Evolutionary conservation across 441 rosid genomes (phyloP).

Genomic region (Kokia cookei): DNA sequence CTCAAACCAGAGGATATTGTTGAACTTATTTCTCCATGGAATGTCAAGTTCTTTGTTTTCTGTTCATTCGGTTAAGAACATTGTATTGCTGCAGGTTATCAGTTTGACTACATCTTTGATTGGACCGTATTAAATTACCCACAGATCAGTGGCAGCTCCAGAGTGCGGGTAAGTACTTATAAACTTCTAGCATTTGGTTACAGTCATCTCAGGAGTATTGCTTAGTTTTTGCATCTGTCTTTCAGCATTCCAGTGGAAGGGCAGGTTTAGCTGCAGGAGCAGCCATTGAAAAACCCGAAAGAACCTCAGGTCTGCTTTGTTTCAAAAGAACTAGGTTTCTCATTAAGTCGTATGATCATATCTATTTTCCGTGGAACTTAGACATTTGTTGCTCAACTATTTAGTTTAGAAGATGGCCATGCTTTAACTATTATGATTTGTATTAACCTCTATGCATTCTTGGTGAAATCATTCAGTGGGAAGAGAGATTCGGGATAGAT

Average conservation of each 20-base stretch:
- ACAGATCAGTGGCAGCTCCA: conserved; percentile 69
- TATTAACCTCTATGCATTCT: background rate
- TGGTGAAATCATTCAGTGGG: conserved; percentile 38
- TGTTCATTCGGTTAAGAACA: background rate
- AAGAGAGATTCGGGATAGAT: conserved; percentile 78
- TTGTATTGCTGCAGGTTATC: conserved; percentile 69
- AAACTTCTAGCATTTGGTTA: conserved; percentile 7
- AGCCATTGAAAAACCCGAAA: conserved; percentile 59
- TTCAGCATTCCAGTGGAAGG: conserved; percentile 47
- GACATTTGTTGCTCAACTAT: background rate
- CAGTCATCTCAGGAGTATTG: background rate
- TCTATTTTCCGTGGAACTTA: background rate
- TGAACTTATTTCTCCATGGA: background rate
- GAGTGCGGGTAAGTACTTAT: conserved; percentile 58
- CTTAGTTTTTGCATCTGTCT: conserved; percentile 5
- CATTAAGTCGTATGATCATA: background rate
- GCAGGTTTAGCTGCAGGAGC: conserved; percentile 57
- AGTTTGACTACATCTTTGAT: conserved; percentile 93
- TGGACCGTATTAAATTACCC: conserved; percentile 97
- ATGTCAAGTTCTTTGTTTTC: background rate
- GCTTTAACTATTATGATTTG: background rate
- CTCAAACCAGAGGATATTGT: background rate
- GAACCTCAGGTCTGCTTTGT: conserved; percentile 43
- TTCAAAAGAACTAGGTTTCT: background rate
- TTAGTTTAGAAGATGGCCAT: background rate